These are phyloP conservation scores for Clavispora vitiphila DNA, from an alignment of 805 yeast genomes.

Conservation along the genomic window DNA sequence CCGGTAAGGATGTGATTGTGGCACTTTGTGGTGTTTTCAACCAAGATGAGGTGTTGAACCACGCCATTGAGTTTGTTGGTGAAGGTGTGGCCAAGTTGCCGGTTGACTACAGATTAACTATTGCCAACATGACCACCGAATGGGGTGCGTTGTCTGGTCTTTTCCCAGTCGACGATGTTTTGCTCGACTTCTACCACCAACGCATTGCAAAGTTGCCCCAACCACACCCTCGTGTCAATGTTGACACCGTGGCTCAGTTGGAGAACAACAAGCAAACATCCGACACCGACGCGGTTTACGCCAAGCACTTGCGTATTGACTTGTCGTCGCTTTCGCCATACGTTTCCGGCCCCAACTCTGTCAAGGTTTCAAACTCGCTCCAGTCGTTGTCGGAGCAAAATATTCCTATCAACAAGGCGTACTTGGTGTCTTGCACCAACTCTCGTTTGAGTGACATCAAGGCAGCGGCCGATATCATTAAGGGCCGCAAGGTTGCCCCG, in stretches of 20 bases:
- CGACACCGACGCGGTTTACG: constrained; percentile 78
- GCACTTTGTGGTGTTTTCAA: constrained; percentile 92
- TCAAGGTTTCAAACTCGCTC: constrained; percentile 79
- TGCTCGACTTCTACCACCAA: constrained; percentile 71
- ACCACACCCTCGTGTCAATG: constrained; percentile 80
- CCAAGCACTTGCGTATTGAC: constrained; percentile 82
- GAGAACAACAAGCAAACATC: constrained; percentile 42
- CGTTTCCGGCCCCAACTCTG: constrained; percentile 96
- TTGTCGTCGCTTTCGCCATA: constrained; percentile 77
- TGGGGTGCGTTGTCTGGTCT: constrained; percentile 79
- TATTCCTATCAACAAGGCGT: constrained; percentile 85
- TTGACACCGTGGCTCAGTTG: constrained; percentile 50
- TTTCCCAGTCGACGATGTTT: constrained; percentile 87
- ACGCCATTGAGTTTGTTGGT: constrained; percentile 91
- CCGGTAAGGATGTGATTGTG: constrained; percentile 96
- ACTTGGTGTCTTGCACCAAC: constrained; percentile 96
- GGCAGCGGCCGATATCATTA: constrained; percentile 88
- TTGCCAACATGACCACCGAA: constrained; percentile 20
- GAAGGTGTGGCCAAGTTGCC: constrained; percentile 66
- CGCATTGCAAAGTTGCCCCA: constrained; percentile 56
- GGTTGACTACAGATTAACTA: constrained; percentile 45
- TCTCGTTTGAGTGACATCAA: constrained; percentile 87
- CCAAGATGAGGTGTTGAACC: constrained; percentile 87
- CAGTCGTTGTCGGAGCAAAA: constrained; percentile 67
- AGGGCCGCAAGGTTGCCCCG: constrained; percentile 75